Conservation (phyloP, 2,329 filamentous ascomycete species). For the Pyrenochaeta sp. region DNA sequence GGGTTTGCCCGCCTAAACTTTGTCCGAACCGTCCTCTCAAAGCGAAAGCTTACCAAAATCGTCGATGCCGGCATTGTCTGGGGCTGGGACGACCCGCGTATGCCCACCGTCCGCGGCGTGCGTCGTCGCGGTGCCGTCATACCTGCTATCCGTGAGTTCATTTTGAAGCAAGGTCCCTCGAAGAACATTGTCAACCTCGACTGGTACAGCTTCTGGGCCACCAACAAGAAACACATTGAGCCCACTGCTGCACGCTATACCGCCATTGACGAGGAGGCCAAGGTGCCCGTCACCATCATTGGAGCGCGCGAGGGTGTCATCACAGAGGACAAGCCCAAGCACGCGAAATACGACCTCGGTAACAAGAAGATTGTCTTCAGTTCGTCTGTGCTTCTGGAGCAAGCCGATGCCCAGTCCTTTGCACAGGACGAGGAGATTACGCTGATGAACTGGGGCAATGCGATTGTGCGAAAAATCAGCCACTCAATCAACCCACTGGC, state of each 20-base stretch:
- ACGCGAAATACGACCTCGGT: conserved; percentile 89
- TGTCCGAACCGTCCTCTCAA: conserved; percentile 81
- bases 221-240: conserved; percentile 63
- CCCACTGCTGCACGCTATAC: conserved; percentile 59
- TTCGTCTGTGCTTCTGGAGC: conserved; percentile 79
- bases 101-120: conserved; percentile 85
- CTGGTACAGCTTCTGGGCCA: conserved; percentile 72
- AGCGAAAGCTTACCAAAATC: conserved; percentile 85
- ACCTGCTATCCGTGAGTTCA: conserved; percentile 81
- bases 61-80: conserved; percentile 79
- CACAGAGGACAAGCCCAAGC: conserved; percentile 81
- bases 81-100: conserved; percentile 87
- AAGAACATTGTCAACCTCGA: conserved; percentile 86
- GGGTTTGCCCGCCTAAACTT: conserved; percentile 88
- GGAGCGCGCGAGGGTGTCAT: conserved; percentile 65
- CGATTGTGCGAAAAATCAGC: conserved; percentile 73
- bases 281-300: conserved; percentile 74
- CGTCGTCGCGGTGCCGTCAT: conserved; percentile 81
- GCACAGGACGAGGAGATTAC: conserved; percentile 90
- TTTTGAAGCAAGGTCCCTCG: conserved; percentile 82
- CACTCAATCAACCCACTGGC: conserved; percentile 60
- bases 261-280: conserved; percentile 71
- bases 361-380: conserved; percentile 86
- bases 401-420: conserved; percentile 84
- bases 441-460: conserved; percentile 96